Evolutionary conservation across 345 rosid genomes (phyloP), one percentile per base, ranked within the genome.

Genomic region (Erucastrum elatum): DNA sequence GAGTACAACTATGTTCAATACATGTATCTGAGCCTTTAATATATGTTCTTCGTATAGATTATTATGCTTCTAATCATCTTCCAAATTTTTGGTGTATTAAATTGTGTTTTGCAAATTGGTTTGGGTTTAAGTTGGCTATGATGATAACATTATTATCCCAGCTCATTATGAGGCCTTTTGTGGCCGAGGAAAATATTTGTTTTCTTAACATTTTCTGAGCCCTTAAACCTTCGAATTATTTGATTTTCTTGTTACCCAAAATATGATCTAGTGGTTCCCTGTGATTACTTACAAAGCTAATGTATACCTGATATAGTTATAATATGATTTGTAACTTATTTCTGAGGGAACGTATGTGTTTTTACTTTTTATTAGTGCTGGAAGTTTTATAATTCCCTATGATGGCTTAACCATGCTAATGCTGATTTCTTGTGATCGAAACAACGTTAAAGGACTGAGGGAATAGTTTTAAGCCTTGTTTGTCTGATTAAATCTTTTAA

Each of bases 331-430:
- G 1, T n/a, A 49, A 66, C 0, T 74, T 33, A 78, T 70, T 75
- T 12, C 80, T 82, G 84, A 82, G 82, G 79, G 82, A 65, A 0
- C 74, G 3, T n/a, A n/a, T 4, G n/a, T n/a, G n/a, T n/a, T n/a
- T 1, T 11, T 4, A 13, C 17, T 25, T 44, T 44, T 44, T 44
- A 44, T 44, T 44, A 44, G n/a, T 44, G 15, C 4, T 44, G 51
- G 51, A 11, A 4, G 2, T 12, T 12, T 46, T 51, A 51, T 51
- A 27, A 27, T 85, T 87, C 85, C 87, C 90, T 2, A 61, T 87
- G 90, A 87, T 85, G 87, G 13, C 9, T 62, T 27, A 79, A 84
- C 88, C 90, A 87, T 87, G 90, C 88, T 86, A 87, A 86, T 86
- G 70, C 88, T 87, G 90, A 87, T 75, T 35, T 72, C 64, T 49